phyloP scores from a whole-genome alignment of 1,284 basidiomycete genomes.

The Marasmius oreades region DNA sequence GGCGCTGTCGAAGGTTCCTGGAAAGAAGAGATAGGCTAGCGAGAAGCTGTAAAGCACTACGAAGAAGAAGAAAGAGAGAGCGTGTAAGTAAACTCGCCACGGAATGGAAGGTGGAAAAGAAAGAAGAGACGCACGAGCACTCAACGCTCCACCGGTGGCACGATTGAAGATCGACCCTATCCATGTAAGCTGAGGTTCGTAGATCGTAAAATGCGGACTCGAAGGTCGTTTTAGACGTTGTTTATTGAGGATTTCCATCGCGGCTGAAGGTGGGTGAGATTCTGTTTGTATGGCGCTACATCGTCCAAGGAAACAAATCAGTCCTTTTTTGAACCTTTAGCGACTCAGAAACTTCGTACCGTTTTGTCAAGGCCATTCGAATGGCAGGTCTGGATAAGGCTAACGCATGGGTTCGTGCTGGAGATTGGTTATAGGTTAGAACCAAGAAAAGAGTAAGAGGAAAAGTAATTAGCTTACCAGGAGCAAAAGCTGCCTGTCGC shows the following conservation, averaged over 20 bases:
- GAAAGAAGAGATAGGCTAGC: constrained; percentile 83
- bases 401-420: not conserved
- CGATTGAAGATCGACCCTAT: constrained; percentile 83
- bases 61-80: not conserved
- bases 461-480: constrained; percentile 37
- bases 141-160: constrained; percentile 77
- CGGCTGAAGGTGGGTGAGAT: constrained; percentile 56
- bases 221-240: constrained; percentile 85
- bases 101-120: not conserved
- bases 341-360: not conserved
- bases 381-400: not conserved
- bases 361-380: not conserved
- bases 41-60: constrained; percentile 88
- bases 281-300: constrained; percentile 58
- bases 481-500: constrained; percentile 45
- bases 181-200: constrained; percentile 95
- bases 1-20: constrained; percentile 75
- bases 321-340: not conserved
- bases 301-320: not conserved
- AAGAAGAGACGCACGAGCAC: constrained; percentile 56
- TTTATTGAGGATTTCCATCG: constrained; percentile 74
- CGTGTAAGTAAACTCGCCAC: not conserved
- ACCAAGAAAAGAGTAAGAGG: constrained; percentile 2
- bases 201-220: constrained; percentile 94
- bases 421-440: not conserved